Evolutionary conservation across 2,329 filamentous ascomycete species (phyloP), one percentile per base, ranked within the genome.

Genomic region (Pseudocercospora cruenta): DNA sequence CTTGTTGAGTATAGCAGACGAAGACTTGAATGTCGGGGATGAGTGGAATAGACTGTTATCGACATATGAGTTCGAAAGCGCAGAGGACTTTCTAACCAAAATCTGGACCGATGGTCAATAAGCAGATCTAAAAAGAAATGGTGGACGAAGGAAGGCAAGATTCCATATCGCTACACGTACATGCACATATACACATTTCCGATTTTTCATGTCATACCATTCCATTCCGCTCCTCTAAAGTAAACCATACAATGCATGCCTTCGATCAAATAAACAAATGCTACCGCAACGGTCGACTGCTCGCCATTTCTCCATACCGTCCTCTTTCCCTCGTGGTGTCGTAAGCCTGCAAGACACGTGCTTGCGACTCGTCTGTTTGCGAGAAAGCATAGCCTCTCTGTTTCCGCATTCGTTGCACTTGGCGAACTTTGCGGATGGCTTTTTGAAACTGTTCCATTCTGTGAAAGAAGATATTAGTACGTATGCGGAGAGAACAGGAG

Each of bases 401-500:
- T 82, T 99, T 99, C 78, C 95, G 93, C 95, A 98, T 99, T 70
- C 95, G 91, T 82, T 98, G 95, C 47, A 98, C 95, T 81, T 99
- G 95, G 60, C 95, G 89, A 61, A 99, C 95, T 82, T 99, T 99
- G 75, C 95, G 91, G 76, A 99, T 98, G 22, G 95, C 95, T 82
- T 99, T 99, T 82, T 99, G 95, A 85, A 99, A 99, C 81, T 99
- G 95, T 77, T 99, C 95, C 95, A 99, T 99, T 76, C 92, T 94
- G 69, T 68, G 24, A 33, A 39, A 36, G 14, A 62, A 33, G 1
- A 26, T 45, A 64, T 75, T 28, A 76, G 26, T 5, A 58, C 60
- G 4, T 26, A 24, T 12, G 26, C 33, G 33, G 0, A 5, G 9
- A 14, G n/a, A 16, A 8, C 28, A 12, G 24, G 26, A 36, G 22